Evolutionary conservation across 495 filamentous ascomycete genomes (phyloP).

Genomic region (Hypoxylon rickii): DNA sequence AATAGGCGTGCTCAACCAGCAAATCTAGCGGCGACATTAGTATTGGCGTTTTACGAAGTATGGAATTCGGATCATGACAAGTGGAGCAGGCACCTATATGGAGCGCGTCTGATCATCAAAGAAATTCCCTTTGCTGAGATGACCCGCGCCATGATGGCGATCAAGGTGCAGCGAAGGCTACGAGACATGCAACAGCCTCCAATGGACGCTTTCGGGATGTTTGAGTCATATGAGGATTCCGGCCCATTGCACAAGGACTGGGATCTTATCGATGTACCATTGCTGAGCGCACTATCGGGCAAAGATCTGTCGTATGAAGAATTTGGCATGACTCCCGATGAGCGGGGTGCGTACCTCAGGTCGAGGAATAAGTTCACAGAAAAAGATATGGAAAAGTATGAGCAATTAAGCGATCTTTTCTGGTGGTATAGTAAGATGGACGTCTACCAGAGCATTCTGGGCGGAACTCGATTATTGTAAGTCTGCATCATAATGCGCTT

Average conservation of each 20-base stretch:
- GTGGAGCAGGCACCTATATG: constrained; percentile 90
- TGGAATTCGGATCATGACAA: constrained; percentile 93
- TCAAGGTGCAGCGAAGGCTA: constrained; percentile 50
- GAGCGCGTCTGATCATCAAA: constrained; percentile 78
- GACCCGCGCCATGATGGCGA: constrained; percentile 67
- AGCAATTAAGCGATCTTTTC: constrained; percentile 83
- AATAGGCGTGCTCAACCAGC: constrained; percentile 74
- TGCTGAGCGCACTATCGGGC: constrained; percentile 47
- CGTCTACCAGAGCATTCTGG: constrained; percentile 85
- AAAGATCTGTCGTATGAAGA: constrained; percentile 41
- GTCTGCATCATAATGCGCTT: constrained; percentile 40
- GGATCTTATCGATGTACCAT: constrained; percentile 42
- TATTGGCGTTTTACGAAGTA: constrained; percentile 92
- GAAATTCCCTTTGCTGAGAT: constrained; percentile 80
- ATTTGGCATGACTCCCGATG: constrained; percentile 37
- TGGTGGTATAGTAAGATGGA: constrained; percentile 99
- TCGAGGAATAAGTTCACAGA: constrained; percentile 55
- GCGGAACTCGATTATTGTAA: constrained; percentile 83
- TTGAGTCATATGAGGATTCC: constrained; percentile 27
- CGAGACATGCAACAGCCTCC: constrained; percentile 36
- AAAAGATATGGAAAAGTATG: constrained; percentile 76
- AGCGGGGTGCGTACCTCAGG: constrained; percentile 27
- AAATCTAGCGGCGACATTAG: constrained; percentile 84
- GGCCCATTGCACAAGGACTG: constrained; percentile 36
- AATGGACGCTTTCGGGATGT: constrained; percentile 30